Evolutionary conservation across 345 rosid genomes (phyloP).

Genomic region (Clarkia xantiana): DNA sequence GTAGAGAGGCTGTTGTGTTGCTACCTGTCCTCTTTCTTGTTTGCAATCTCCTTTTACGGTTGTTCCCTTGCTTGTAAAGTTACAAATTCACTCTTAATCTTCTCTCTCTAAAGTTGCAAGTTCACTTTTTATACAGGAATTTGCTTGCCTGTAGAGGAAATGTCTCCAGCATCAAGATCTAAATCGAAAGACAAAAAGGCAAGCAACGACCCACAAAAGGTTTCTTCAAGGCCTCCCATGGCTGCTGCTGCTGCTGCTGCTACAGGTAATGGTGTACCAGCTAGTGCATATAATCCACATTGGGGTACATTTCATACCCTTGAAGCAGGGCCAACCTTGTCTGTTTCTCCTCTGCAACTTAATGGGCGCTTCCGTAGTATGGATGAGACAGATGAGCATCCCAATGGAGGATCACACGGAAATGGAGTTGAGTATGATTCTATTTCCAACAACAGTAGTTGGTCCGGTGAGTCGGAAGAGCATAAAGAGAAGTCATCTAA

Average conservation of each 20-base stretch:
- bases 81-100: no score
- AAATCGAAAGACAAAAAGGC: constrained; percentile 70
- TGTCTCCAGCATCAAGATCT: constrained; percentile 58
- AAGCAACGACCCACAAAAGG: constrained; percentile 54
- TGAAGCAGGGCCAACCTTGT: constrained; percentile 32
- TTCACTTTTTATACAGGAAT: no score
- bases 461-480: constrained; percentile 92
- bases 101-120: no score
- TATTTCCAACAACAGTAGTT: constrained; percentile 74
- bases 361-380: constrained; percentile 59
- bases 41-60: no score
- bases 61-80: no score
- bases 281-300: constrained; percentile 65
- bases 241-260: constrained; percentile 15
- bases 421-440: constrained; percentile 61
- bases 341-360: constrained; percentile 33
- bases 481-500: constrained; percentile 52
- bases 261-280: constrained; percentile 31
- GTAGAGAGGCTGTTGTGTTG: no score
- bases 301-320: constrained; percentile 64
- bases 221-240: constrained; percentile 38
- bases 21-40: no score
- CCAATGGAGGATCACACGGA: constrained; percentile 19
- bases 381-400: constrained; percentile 59
- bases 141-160: constrained; percentile 11